Evolutionary conservation across 2,329 filamentous ascomycete species (phyloP).

Genomic region (Thielaviopsis ethacetica): DNA sequence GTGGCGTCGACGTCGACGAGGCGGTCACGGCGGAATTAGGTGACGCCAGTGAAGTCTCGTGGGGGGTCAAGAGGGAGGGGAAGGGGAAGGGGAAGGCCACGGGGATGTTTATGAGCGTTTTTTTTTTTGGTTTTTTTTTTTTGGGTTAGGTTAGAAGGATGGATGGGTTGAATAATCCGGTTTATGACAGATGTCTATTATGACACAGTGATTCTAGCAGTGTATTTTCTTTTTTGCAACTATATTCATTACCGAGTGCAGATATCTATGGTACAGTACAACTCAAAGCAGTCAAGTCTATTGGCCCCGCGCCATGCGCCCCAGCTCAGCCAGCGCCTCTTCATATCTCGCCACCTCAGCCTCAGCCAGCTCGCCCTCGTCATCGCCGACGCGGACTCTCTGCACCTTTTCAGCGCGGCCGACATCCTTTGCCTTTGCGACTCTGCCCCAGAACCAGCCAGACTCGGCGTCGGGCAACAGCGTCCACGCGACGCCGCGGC

Average conservation of each 20-base stretch:
- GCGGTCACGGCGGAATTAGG: conserved; percentile 11
- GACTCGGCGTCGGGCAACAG: conserved; percentile 69
- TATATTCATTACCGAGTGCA: too few relatives aligned
- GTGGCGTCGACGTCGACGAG: conserved; percentile 9
- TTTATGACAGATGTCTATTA: too few relatives aligned
- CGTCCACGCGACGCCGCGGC: conserved; percentile 66
- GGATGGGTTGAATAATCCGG: too few relatives aligned
- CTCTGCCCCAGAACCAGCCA: conserved; percentile 80
- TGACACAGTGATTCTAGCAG: too few relatives aligned
- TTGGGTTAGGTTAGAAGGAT: too few relatives aligned
- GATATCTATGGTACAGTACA: too few relatives aligned
- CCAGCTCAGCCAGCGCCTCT: conserved; percentile 43
- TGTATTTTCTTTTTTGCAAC: too few relatives aligned
- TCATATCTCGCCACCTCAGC: conserved; percentile 32
- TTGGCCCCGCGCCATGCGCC: conserved; percentile 34
- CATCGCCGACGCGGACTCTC: conserved; percentile 24
- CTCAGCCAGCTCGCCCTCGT: conserved; percentile 27
- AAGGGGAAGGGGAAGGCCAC: not conserved
- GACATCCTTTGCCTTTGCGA: conserved; percentile 43
- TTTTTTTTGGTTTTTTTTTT: too few relatives aligned
- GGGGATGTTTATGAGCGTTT: too few relatives aligned
- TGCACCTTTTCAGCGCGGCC: conserved; percentile 29
- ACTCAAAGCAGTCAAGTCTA: too few relatives aligned
- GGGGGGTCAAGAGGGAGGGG: not conserved
- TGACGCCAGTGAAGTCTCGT: not conserved